Conservation (phyloP, 116 monocot species). For the Iris pallida region DNA sequence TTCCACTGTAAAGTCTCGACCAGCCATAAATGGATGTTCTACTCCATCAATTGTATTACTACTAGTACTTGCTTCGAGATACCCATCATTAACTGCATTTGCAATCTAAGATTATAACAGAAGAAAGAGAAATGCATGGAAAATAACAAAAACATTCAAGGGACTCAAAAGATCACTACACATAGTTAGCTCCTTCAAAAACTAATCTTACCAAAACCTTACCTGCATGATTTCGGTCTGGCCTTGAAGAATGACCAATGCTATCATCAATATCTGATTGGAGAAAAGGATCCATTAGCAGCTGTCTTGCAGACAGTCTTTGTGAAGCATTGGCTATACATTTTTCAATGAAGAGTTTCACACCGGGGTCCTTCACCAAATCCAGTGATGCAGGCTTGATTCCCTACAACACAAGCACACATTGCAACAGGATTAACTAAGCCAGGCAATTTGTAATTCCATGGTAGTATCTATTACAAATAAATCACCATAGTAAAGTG, state of each 20-base stretch:
- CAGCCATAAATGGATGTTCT: constrained; percentile 11
- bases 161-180: neutral
- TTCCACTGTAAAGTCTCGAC: constrained; percentile 52
- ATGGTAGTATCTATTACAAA: no score
- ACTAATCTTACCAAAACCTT: constrained; percentile 48
- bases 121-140: neutral
- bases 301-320: constrained; percentile 48
- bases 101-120: constrained; percentile 5
- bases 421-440: no score
- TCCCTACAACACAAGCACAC: constrained; percentile 30
- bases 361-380: constrained; percentile 46
- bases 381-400: constrained; percentile 58
- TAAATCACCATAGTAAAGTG: no score
- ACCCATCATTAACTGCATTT: constrained; percentile 26
- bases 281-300: constrained; percentile 69
- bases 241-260: constrained; percentile 1
- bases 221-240: constrained; percentile 21
- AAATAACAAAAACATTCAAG: neutral
- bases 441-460: no score
- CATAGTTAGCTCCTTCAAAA: neutral
- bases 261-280: constrained; percentile 24
- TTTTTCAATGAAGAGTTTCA: constrained; percentile 66
- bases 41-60: constrained; percentile 7
- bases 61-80: constrained; percentile 18
- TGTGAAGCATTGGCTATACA: constrained; percentile 61